A percentile compares a stretch with the other conserved stretches of the same genome.
phyloP scores from a whole-genome alignment of 2,329 filamentous ascomycete species.

The Westerdykella aurantiaca region DNA sequence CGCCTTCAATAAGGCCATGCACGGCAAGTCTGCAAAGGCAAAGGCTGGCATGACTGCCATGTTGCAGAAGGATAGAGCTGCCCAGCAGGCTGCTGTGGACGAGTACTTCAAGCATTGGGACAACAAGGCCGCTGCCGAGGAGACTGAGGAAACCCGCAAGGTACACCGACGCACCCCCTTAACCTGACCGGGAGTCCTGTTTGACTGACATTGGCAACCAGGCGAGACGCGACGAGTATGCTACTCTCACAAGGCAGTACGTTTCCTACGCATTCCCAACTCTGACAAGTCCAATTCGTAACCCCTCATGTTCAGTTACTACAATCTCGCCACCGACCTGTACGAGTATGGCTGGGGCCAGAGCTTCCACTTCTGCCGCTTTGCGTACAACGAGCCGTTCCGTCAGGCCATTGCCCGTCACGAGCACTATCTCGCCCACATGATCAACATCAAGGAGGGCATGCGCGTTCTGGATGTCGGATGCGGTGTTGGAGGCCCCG shows the following conservation, averaged over 20 bases:
- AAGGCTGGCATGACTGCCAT: conserved; percentile 74
- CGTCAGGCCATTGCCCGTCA: conserved; percentile 88
- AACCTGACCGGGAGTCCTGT: not conserved
- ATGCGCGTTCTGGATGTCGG: conserved; percentile 94
- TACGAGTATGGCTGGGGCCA: conserved; percentile 97
- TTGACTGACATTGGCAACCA: conserved; percentile 37
- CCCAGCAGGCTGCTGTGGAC: conserved; percentile 75
- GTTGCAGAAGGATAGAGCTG: conserved; percentile 72
- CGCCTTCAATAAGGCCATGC: conserved; percentile 82
- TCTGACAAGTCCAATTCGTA: conserved; percentile 17
- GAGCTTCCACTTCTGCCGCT: conserved; percentile 97
- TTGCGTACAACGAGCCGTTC: conserved; percentile 80
- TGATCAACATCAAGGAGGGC: conserved; percentile 76
- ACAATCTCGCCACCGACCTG: conserved; percentile 91
- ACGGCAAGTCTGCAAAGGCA: conserved; percentile 65
- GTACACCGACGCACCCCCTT: conserved; percentile 44
- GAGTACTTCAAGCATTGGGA: conserved; percentile 98
- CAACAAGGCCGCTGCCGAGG: conserved; percentile 68
- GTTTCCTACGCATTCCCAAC: conserved; percentile 32
- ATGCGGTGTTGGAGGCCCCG: conserved; percentile 93
- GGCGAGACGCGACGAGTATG: conserved; percentile 81
- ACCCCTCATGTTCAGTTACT: conserved; percentile 59
- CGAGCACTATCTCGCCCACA: conserved; percentile 93
- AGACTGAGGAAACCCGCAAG: conserved; percentile 78
- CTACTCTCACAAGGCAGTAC: conserved; percentile 85